Evolutionary conservation across 768 basidiomycete genomes (phyloP), one percentile per base, ranked within the genome.

Genomic region (Boletellus emodensis): DNA sequence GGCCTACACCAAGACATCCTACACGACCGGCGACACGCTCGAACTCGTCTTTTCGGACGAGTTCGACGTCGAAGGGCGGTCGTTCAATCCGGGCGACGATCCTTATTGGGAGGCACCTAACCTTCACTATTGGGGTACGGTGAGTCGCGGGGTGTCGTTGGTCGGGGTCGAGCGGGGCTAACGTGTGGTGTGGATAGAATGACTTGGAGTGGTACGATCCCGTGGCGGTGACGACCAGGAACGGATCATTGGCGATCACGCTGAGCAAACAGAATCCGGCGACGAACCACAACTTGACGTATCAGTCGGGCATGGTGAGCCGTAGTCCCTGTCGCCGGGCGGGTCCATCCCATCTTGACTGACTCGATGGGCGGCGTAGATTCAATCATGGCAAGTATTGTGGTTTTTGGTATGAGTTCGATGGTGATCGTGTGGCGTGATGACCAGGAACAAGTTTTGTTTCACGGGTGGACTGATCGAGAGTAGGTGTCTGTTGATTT

Each of bases 41-140:
- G 66, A 74, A 70, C 71, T 87, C 46, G 81, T 90, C 15, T 93
- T 90, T 67, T 84, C 82, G 1, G 90, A 93, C 62, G 90, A 92
- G 71, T 93, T 93, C 65, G 81, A 91, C 51, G 64, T 62, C 20
- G 85, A 87, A 3, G 89, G 87, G 0, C 72, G 87, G 11, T 73
- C 80, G 7, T 88, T 88, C 62, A 84, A 82, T 66, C 76, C 82
- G 3, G 88, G 82, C 2, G 82, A 83, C 52, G 83, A 83, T 63
- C 83, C 83, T 3, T 84, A 78, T 58, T 85, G 74, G 74, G 74
- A 70, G 44, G 74, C 68, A 1, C 77, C 61, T 1, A 83, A 78
- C 62, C 45, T 84, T 9, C 84, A 87, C 63, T 90, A 89, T 62
- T 85, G 85, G 83, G 77, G 78, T 7, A 68, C 66, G 46, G 82